Percentiles rank a stretch among this genome's conserved stretches.
Conservation (phyloP, 2,329 filamentous ascomycete species). For the Lasiodiplodia theobromae region DNA sequence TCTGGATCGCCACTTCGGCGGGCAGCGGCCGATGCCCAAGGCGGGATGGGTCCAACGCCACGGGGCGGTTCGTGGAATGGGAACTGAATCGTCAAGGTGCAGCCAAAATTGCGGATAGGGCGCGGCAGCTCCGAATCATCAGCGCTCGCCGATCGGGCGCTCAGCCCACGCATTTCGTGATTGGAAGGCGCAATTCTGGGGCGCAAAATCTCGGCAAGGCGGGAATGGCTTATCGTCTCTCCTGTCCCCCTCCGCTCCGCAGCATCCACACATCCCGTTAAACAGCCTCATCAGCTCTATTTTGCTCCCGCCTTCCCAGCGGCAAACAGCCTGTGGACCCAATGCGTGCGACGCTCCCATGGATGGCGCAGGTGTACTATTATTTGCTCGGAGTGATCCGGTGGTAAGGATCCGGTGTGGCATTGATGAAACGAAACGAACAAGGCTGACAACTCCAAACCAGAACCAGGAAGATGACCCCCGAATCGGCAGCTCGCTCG, state of each 20-base stretch:
- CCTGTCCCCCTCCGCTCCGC: slow-evolving; percentile 1
- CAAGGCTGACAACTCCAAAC: not conserved
- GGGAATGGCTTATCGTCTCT: slow-evolving; percentile 13
- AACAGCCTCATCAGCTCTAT: not conserved
- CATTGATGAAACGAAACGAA: not conserved
- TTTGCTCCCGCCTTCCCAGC: not conserved
- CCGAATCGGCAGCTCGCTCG: slow-evolving; percentile 54
- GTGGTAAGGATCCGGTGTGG: not conserved
- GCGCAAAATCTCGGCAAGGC: slow-evolving; percentile 1
- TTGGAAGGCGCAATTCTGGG: not conserved
- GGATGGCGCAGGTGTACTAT: not conserved
- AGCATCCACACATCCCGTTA: slow-evolving; percentile 12
- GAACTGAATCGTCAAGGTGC: not conserved
- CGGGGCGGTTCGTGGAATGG: not conserved
- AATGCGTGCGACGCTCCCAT: slow-evolving; percentile 17
- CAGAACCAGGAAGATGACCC: slow-evolving; percentile 41
- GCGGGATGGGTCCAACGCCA: not conserved
- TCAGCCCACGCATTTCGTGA: not conserved
- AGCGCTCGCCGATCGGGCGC: not conserved
- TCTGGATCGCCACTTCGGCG: slow-evolving; percentile 1
- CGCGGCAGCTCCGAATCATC: not conserved
- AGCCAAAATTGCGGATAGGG: not conserved
- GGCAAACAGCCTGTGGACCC: not conserved
- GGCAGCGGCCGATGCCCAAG: not conserved
- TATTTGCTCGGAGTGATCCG: slow-evolving; percentile 7